Evolutionary conservation across 176 grass and related monocot genomes (phyloP).

Genomic region (Typha latifolia): DNA sequence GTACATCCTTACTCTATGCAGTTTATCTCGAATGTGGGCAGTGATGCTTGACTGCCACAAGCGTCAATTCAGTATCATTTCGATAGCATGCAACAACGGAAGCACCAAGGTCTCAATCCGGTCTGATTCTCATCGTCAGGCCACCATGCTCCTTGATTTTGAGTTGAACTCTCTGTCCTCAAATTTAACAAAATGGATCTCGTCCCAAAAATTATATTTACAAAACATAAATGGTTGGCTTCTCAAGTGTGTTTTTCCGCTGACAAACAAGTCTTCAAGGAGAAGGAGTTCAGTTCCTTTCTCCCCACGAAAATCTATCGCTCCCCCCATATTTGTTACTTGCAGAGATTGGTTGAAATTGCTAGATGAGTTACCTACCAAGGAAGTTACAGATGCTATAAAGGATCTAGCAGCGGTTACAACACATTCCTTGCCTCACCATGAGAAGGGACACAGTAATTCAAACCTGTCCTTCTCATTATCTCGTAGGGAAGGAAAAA

Average conservation of each 20-base stretch:
- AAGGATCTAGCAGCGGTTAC: conserved; percentile 50
- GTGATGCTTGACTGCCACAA: conserved; percentile 74
- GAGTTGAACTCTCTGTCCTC: conserved; percentile 69
- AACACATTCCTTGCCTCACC: conserved; percentile 37
- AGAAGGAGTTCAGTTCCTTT: neutral
- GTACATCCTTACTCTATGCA: conserved; percentile 26
- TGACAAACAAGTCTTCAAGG: conserved; percentile 28
- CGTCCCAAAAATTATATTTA: conserved; percentile 71
- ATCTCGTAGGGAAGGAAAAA: conserved; percentile 28
- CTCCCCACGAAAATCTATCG: conserved; percentile 25
- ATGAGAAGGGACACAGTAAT: conserved; percentile 48
- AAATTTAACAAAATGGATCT: conserved; percentile 81
- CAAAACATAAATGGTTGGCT: conserved; percentile 64
- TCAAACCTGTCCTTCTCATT: conserved; percentile 47
- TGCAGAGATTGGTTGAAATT: conserved; percentile 64
- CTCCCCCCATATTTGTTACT: conserved; percentile 76
- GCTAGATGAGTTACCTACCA: conserved; percentile 26
- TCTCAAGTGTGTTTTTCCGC: conserved; percentile 65
- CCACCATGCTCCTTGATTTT: conserved; percentile 44
- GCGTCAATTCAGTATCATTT: conserved; percentile 47
- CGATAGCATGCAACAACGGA: conserved; percentile 35
- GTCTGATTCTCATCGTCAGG: conserved; percentile 57
- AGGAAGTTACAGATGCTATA: conserved; percentile 47
- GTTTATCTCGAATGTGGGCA: conserved; percentile 78
- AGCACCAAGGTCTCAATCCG: conserved; percentile 45